phyloP scores from a whole-genome alignment of 129 eudicot species.

The Ambrosia trifida region DNA sequence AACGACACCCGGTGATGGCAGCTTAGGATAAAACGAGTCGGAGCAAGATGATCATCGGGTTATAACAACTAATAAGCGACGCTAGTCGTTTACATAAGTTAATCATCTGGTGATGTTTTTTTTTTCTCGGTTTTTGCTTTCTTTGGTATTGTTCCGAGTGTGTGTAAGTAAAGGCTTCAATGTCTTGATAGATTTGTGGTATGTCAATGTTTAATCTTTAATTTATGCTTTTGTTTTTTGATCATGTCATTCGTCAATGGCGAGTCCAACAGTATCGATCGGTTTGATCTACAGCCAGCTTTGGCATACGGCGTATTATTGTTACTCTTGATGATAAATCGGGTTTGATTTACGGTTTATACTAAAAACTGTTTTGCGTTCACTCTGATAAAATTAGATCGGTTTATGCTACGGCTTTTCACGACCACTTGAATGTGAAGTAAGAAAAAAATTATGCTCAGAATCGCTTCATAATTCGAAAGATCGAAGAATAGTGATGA shows the following conservation, averaged over 20 bases:
- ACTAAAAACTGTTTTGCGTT: no score
- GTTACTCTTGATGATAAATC: no score
- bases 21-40: constrained; percentile 12
- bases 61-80: not conserved
- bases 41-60: constrained; percentile 1
- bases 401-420: no score
- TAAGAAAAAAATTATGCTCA: not conserved
- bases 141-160: constrained; percentile 7
- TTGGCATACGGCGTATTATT: no score
- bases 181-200: not conserved
- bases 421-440: no score
- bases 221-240: not conserved
- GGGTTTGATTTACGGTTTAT: no score
- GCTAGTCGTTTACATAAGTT: not conserved
- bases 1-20: constrained; percentile 42
- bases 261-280: not conserved
- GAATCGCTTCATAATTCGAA: not conserved
- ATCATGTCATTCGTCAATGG: not conserved
- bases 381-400: no score
- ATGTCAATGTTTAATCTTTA: constrained; percentile 2
- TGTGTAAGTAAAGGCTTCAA: constrained; percentile 25
- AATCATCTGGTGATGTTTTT: constrained; percentile 1
- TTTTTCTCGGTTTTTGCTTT: not conserved
- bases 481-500: not conserved
- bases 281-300: no score